Percentiles rank a stretch among this genome's conserved stretches.
These are phyloP conservation scores for Primulina eburnea DNA, from an alignment of 257 asterid genomes.

Conservation along the genomic window DNA sequence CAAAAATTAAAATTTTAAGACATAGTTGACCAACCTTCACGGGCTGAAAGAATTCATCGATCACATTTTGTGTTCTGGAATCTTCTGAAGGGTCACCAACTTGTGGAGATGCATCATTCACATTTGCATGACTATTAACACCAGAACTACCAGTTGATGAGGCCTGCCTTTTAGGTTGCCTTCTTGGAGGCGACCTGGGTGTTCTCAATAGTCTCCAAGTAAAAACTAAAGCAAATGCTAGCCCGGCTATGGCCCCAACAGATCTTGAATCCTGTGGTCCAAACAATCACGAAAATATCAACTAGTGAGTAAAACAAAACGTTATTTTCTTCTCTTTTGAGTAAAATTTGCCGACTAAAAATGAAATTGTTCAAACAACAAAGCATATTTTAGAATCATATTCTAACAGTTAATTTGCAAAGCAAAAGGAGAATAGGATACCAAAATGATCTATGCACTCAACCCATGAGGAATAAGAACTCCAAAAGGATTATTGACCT, in stretches of 20 bases:
- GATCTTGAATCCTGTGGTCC: slow-evolving; percentile 69
- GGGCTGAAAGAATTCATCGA: slow-evolving; percentile 82
- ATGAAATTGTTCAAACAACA: background rate
- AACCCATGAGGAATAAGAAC: background rate
- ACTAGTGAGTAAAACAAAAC: background rate
- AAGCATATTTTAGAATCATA: background rate
- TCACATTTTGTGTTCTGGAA: slow-evolving; percentile 59
- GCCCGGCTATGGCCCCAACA: slow-evolving; percentile 75
- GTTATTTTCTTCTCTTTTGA: slow-evolving; percentile 1
- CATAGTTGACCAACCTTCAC: slow-evolving; percentile 48
- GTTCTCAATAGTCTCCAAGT: slow-evolving; percentile 79
- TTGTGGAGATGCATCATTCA: slow-evolving; percentile 36
- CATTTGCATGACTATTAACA: slow-evolving; percentile 36
- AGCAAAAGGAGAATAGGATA: background rate
- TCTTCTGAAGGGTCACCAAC: slow-evolving; percentile 50
- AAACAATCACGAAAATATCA: slow-evolving; percentile 12
- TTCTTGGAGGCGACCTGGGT: slow-evolving; percentile 61
- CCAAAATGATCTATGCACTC: background rate
- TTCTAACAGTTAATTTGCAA: background rate
- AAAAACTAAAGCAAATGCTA: slow-evolving; percentile 80
- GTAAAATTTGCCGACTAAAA: background rate
- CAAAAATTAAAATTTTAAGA: background rate
- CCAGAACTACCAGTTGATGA: slow-evolving; percentile 56
- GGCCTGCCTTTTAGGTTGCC: slow-evolving; percentile 62
- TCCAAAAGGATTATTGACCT: background rate